Evolutionary conservation across 345 rosid genomes (phyloP), one percentile per base, ranked within the genome.

Genomic region (Chamaenerion angustifolium): DNA sequence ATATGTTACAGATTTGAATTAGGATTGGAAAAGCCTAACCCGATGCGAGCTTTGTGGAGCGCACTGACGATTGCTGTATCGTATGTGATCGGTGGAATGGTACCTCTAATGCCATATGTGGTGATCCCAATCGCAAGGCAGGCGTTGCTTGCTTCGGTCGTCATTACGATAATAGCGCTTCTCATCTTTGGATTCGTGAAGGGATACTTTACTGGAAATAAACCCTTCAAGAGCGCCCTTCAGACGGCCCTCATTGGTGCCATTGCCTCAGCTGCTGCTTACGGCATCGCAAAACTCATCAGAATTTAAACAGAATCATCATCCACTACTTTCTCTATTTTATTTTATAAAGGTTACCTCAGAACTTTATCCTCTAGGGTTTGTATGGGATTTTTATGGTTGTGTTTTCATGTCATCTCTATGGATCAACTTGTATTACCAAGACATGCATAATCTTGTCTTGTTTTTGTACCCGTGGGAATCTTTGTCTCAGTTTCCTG

Each of bases 11-110:
- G 98, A 75, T 92, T 92, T 53, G 95, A 92, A 59, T 68, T 92
- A 37, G 96, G 96, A 46, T 46, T 87, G 61, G 96, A 87, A 72
- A 82, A 87, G 67, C 98, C 96, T 1, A 81, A 87, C 53, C 98
- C 96, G 14, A 69, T 59, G 61, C 78, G 98, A 69, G 96, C 98
- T 37, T 54, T 80, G 0, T 77, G 76, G 35, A 92, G 98, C 44
- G 92, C 84, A 0, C 21, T 75, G 46, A 79, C 80, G 0, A 79
- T 79, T 10, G 78, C 96, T 12, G 10, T 75, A 18, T 77, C 98
- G 14, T 92, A 92, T 45, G 57, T 78, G 1, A 45, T 73, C 51
- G 98, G 96, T 1, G 98, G 98, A 51, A 47, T 69, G 3, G 82
- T 92, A 46, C 98, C 98, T 4, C 70, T 92, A 13, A 1, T 55